A percentile compares a stretch with the other conserved stretches of the same genome.
phyloP scores from a whole-genome alignment of 257 asterid species.

The Salvia hispanica region DNA sequence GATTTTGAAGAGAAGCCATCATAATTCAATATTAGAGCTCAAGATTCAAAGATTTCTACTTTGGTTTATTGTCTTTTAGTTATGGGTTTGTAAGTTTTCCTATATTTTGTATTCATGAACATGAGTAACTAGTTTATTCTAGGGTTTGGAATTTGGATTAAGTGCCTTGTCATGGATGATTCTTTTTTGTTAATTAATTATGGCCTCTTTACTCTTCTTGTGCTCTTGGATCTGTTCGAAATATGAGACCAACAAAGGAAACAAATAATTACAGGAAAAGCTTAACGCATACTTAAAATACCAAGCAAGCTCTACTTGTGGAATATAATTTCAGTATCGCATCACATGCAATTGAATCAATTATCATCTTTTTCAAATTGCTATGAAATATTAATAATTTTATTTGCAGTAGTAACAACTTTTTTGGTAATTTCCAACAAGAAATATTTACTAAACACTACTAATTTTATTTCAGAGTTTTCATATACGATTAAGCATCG shows the following conservation, averaged over 20 bases:
- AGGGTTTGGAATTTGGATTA: too few relatives aligned
- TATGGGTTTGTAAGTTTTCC: too few relatives aligned
- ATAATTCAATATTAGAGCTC: too few relatives aligned
- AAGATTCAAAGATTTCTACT: too few relatives aligned
- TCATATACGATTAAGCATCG: constrained; percentile 6
- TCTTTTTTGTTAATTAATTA: too few relatives aligned
- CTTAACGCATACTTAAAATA: constrained; percentile 1
- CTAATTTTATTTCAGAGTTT: neutral
- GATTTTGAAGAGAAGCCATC: too few relatives aligned
- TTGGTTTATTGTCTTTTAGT: too few relatives aligned
- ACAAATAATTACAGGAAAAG: constrained; percentile 2
- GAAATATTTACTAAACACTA: neutral
- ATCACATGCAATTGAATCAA: neutral
- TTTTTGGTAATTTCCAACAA: neutral
- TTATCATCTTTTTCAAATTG: constrained; percentile 13
- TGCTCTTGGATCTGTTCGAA: too few relatives aligned
- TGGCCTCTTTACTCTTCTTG: too few relatives aligned
- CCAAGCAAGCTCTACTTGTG: constrained; percentile 13
- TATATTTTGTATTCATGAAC: too few relatives aligned
- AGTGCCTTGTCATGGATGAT: too few relatives aligned
- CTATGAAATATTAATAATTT: constrained; percentile 3
- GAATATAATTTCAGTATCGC: constrained; percentile 1
- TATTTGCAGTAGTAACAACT: neutral
- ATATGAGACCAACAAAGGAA: neutral
- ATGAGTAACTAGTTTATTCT: too few relatives aligned